Conservation (phyloP, 208 protist genomes). For the Wallacemonas sp. region DNA sequence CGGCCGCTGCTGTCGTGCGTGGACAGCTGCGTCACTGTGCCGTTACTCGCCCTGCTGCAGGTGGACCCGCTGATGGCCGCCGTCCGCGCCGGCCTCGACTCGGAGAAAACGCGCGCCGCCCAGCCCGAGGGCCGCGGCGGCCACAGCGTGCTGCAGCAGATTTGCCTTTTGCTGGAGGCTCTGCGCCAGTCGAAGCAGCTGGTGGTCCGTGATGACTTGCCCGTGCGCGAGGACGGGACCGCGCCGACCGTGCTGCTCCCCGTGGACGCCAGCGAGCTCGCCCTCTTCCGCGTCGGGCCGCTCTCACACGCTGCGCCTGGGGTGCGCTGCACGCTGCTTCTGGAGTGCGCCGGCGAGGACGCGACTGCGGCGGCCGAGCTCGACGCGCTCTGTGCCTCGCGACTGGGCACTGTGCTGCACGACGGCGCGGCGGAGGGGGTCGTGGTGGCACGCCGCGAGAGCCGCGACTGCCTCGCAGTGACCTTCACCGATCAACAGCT, state of each 20-base stretch:
- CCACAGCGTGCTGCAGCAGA: slow-evolving; percentile 10
- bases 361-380: not conserved
- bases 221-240: not conserved
- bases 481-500: not conserved
- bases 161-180: slow-evolving; percentile 5
- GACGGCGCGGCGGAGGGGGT: not conserved
- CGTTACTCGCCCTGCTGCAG: not conserved
- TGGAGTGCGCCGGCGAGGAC: slow-evolving; percentile 14
- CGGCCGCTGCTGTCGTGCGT: not conserved
- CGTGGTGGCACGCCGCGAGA: not conserved
- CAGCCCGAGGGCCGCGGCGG: no score
- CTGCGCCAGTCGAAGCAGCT: not conserved
- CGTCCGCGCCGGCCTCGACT: slow-evolving; percentile 1
- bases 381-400: not conserved
- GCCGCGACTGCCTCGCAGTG: slow-evolving; percentile 5
- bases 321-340: slow-evolving; percentile 14
- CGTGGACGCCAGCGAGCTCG: slow-evolving; percentile 11
- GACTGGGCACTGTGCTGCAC: not conserved
- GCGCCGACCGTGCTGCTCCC: not conserved
- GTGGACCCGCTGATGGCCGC: not conserved
- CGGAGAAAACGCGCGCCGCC: no score
- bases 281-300: slow-evolving; percentile 8
- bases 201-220: slow-evolving; percentile 4
- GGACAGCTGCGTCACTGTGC: slow-evolving; percentile 15
- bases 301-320: slow-evolving; percentile 3